These are phyloP conservation scores for Ammopiptanthus mongolicus DNA, from an alignment of 306 rosid genomes.

Conservation along the genomic window DNA sequence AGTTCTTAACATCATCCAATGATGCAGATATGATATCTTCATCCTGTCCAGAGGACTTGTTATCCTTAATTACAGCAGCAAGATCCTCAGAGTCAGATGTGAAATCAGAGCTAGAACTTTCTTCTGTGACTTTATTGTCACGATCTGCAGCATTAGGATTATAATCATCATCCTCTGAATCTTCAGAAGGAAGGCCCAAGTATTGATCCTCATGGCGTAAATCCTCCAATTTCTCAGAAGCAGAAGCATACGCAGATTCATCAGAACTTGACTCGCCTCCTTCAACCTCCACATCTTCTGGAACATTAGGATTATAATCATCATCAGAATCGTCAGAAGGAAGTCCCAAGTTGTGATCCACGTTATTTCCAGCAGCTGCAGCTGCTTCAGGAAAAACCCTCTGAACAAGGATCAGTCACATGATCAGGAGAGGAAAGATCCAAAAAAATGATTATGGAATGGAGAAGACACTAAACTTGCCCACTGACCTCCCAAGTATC, in stretches of 20 bases:
- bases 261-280: conserved; percentile 62
- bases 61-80: conserved; percentile 45
- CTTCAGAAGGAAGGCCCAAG: conserved; percentile 81
- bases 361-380: conserved; percentile 50
- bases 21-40: conserved; percentile 26
- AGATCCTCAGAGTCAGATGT: conserved; percentile 97
- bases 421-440: conserved; percentile 22
- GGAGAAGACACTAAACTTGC: conserved; percentile 1
- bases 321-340: conserved; percentile 92
- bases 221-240: conserved; percentile 66
- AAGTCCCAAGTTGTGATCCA: conserved; percentile 53
- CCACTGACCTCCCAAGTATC: conserved; percentile 88
- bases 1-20: conserved; percentile 8
- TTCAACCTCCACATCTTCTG: conserved; percentile 52
- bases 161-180: conserved; percentile 80
- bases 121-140: conserved; percentile 31
- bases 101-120: conserved; percentile 88
- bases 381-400: conserved; percentile 95
- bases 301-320: conserved; percentile 78
- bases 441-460: background rate
- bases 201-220: conserved; percentile 48
- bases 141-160: conserved; percentile 55
- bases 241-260: conserved; percentile 75
- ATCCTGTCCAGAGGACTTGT: conserved; percentile 30
- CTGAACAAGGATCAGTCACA: conserved; percentile 48